These are phyloP conservation scores for Boletus insuetus DNA, from an alignment of 768 basidiomycete genomes.

Conservation along the genomic window DNA sequence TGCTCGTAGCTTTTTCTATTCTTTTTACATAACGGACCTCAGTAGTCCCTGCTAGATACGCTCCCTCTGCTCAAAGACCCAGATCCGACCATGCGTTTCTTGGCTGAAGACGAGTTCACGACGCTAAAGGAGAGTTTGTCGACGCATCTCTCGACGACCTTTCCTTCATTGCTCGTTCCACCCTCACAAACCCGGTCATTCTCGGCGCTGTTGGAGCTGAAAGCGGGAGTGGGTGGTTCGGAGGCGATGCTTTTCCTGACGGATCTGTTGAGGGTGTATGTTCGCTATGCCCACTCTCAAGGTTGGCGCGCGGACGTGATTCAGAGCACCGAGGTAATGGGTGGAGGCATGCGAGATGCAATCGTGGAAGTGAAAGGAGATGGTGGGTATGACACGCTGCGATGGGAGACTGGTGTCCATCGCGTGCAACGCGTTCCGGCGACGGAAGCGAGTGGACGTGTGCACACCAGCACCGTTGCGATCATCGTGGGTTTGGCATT, in stretches of 20 bases:
- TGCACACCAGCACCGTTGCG: conserved; percentile 90
- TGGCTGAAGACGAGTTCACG: conserved; percentile 68
- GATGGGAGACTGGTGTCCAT: conserved; percentile 96
- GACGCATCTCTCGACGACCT: conserved; percentile 36
- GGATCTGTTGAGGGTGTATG: conserved; percentile 82
- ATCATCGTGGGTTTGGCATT: conserved; percentile 59
- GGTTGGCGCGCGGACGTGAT: conserved; percentile 66
- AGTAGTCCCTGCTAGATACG: conserved; percentile 68
- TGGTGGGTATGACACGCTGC: conserved; percentile 73
- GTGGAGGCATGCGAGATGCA: conserved; percentile 74
- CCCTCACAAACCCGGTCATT: conserved; percentile 61
- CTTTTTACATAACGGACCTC: conserved; percentile 14
- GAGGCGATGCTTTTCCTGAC: conserved; percentile 82
- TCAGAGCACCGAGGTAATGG: conserved; percentile 53
- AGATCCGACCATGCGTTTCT: conserved; percentile 69
- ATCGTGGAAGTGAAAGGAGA: conserved; percentile 75
- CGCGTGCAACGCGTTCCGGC: conserved; percentile 92
- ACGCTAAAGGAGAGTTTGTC: conserved; percentile 38
- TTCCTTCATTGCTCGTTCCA: conserved; percentile 75
- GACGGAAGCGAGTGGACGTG: conserved; percentile 83
- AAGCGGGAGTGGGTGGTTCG: conserved; percentile 89
- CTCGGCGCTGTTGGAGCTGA: conserved; percentile 85
- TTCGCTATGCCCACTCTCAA: conserved; percentile 50
- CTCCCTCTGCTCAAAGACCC: conserved; percentile 62
- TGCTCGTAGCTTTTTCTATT: not conserved